A percentile compares a stretch with the other conserved stretches of the same genome.
Evolutionary conservation across 2,329 filamentous ascomycete species (phyloP).

Genomic region (Didymella keratinophila): DNA sequence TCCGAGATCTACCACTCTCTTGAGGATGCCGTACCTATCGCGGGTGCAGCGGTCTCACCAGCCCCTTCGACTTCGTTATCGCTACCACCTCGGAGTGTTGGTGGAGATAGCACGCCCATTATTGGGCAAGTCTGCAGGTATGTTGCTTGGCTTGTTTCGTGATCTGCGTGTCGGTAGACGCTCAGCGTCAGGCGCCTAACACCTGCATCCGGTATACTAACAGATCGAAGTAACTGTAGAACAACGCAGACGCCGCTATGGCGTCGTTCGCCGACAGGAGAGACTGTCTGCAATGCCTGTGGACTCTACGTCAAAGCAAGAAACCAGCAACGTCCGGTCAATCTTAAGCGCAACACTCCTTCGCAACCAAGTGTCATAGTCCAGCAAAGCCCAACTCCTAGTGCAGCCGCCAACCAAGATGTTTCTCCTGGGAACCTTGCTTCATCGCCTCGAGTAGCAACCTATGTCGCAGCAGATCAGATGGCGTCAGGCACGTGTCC

Average conservation of each 20-base stretch:
- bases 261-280: constrained; percentile 90
- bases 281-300: constrained; percentile 97
- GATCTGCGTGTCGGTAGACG: neutral
- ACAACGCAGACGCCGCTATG: constrained; percentile 94
- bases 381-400: constrained; percentile 53
- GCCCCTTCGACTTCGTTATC: constrained; percentile 32
- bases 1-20: constrained; percentile 52
- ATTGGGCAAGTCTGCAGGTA: constrained; percentile 77
- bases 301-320: constrained; percentile 93
- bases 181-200: constrained; percentile 1
- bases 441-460: constrained; percentile 60
- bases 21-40: constrained; percentile 49
- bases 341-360: constrained; percentile 77
- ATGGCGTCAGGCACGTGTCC: constrained; percentile 87
- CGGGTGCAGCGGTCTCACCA: constrained; percentile 34
- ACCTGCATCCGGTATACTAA: constrained; percentile 25
- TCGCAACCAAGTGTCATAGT: constrained; percentile 38
- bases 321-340: constrained; percentile 89
- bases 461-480: constrained; percentile 80
- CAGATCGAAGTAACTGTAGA: constrained; percentile 78
- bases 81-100: constrained; percentile 25
- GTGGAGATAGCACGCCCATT: constrained; percentile 50
- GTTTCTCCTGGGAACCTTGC: constrained; percentile 51
- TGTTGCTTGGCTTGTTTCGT: constrained; percentile 32
- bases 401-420: constrained; percentile 50